Conservation (phyloP, 1,139 yeast species). For the Yamadazyma siamensis region DNA sequence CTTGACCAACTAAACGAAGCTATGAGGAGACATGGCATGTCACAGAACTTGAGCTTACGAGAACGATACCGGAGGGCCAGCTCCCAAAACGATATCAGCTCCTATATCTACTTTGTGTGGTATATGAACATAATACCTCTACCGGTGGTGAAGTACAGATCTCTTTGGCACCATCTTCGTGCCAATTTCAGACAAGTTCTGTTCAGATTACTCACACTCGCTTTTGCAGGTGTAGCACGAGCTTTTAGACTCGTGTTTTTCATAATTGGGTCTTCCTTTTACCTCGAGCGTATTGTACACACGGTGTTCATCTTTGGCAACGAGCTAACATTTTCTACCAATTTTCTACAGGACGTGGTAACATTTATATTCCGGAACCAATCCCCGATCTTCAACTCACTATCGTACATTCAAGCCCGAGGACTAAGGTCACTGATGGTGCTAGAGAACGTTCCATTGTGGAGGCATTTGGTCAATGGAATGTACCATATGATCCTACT, state of each 20-base stretch:
- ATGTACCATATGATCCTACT: conserved; percentile 4
- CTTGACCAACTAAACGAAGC: conserved; percentile 14
- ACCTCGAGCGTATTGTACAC: conserved; percentile 12
- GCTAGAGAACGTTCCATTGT: conserved; percentile 1
- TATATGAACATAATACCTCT: conserved; percentile 21
- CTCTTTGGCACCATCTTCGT: conserved; percentile 22
- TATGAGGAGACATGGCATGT: conserved; percentile 2
- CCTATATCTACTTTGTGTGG: conserved; percentile 16
- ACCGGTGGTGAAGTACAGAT: conserved; percentile 24
- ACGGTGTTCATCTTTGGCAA: conserved; percentile 25
- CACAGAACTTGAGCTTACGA: too few relatives aligned
- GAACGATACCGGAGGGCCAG: neutral
- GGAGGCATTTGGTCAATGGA: conserved; percentile 4
- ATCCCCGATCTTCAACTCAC: conserved; percentile 5
- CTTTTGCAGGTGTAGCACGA: conserved; percentile 9
- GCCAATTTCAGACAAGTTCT: conserved; percentile 3
- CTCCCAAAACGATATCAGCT: neutral
- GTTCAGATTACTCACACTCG: conserved; percentile 2
- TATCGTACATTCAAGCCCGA: conserved; percentile 3
- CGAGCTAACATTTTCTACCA: conserved; percentile 28
- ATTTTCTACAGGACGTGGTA: conserved; percentile 25
- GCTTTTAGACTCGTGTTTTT: conserved; percentile 18
- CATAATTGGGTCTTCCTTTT: conserved; percentile 16
- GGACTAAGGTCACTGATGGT: conserved; percentile 7
- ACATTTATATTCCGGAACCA: conserved; percentile 25